Conservation (phyloP, 176 grass and related monocot genomes). For the Echinochloa phyllopogon region DNA sequence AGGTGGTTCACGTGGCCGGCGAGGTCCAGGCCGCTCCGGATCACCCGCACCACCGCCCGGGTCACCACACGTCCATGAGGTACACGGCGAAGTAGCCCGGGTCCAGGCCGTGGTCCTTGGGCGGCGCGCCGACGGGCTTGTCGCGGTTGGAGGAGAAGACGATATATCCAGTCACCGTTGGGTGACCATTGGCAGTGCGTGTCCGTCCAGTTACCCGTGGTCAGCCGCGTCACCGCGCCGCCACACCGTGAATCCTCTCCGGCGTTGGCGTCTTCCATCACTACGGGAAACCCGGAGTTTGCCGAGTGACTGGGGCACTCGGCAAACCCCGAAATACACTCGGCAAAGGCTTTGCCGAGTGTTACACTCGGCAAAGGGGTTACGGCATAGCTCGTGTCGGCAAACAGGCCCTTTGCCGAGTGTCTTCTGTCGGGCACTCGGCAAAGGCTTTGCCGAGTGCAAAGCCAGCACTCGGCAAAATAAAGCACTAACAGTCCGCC, state of each 20-base stretch:
- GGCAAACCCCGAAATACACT: too few species aligned
- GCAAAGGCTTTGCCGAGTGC: too few species aligned
- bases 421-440: too few species aligned
- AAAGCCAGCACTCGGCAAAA: too few species aligned
- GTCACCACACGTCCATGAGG: slow-evolving; percentile 3
- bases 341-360: too few species aligned
- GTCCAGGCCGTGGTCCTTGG: not conserved
- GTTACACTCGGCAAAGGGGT: too few species aligned
- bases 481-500: too few species aligned
- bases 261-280: slow-evolving; percentile 3
- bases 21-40: not conserved
- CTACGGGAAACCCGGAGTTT: too few species aligned
- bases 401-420: too few species aligned
- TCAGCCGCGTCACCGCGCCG: not conserved
- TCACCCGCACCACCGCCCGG: not conserved
- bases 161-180: not conserved
- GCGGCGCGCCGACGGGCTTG: not conserved
- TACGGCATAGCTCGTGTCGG: too few species aligned
- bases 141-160: not conserved
- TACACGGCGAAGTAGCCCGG: not conserved
- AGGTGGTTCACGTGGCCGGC: slow-evolving; percentile 2
- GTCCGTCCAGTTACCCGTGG: not conserved
- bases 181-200: not conserved
- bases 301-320: too few species aligned
- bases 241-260: not conserved